Evolutionary conservation across 1,284 basidiomycete genomes (phyloP), one percentile per base, ranked within the genome.

Genomic region (Mycena sp.): DNA sequence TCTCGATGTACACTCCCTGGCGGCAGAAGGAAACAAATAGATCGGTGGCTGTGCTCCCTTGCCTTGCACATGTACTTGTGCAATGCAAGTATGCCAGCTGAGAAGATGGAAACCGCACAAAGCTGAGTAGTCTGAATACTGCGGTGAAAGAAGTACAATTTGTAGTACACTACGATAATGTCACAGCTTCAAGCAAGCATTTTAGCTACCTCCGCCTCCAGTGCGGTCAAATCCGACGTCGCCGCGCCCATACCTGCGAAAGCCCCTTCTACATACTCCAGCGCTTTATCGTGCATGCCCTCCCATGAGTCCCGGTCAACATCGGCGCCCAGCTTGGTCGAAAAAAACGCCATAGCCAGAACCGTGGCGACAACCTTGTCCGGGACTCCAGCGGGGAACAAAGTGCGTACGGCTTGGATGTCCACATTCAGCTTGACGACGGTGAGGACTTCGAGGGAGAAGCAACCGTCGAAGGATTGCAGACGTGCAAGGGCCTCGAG

Each of bases 281-380:
- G 53, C 28, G 66, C 66, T 38, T 67, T 67, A 29, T 62, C 63
- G 26, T 65, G 58, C 52, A 67, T 60, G 17, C 60, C 66, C 56
- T 67, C 66, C 66, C 66, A 67, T 16, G 56, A 45, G 12, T 65
- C 66, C 19, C 61, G 60, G 3, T 66, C 64, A 1, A 60, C 61
- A 11, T 58, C 52, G 14, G 56, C 49, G 7, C 56, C 57, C 3
- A 66, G 52, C 38, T 63, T 58, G 37, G 35, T 56, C 6, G 56
- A 49, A 16, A 66, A 51, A 37, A 51, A 62, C 54, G 55, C 64
- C 59, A 65, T 65, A 2, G 59, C 64, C 12, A 65, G 45, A 6
- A 65, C 38, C 12, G 60, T 63, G 1, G 64, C 64, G 21, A 59
- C 40, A 28, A 62, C 23, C 14, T 4, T 52, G 30, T 63, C 52